Percentiles rank a stretch among this genome's conserved stretches.
Conservation (phyloP, 805 yeast species). For the Diddensiella santjacobensis region DNA sequence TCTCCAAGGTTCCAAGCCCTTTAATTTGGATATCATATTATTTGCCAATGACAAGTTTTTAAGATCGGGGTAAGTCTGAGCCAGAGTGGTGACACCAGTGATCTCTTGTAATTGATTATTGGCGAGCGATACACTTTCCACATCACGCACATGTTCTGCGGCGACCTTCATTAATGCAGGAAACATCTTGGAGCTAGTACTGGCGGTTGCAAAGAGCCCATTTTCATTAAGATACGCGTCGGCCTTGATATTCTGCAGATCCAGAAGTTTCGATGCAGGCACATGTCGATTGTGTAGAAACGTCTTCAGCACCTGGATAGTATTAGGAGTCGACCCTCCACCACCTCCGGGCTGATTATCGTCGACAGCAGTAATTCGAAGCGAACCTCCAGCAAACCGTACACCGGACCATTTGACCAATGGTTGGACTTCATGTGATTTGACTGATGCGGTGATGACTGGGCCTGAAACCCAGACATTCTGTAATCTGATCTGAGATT, state of each 20-base stretch:
- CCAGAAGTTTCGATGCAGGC: conserved; percentile 58
- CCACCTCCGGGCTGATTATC: conserved; percentile 12
- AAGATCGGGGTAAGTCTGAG: conserved; percentile 70
- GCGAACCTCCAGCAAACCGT: conserved; percentile 69
- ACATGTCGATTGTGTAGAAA: conserved; percentile 69
- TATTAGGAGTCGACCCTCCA: conserved; percentile 22
- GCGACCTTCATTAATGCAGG: conserved; percentile 87
- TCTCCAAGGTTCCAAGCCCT: conserved; percentile 68
- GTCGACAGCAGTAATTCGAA: conserved; percentile 46
- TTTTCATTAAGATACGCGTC: conserved; percentile 57
- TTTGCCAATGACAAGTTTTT: conserved; percentile 76
- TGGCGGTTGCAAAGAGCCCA: conserved; percentile 61
- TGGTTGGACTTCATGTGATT: conserved; percentile 53
- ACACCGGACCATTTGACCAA: conserved; percentile 68
- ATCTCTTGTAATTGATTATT: conserved; percentile 61
- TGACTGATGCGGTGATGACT: conserved; percentile 57
- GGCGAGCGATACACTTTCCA: conserved; percentile 57
- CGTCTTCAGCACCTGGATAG: conserved; percentile 58
- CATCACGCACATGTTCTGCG: conserved; percentile 42
- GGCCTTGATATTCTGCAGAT: conserved; percentile 58
- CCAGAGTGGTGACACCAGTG: conserved; percentile 54
- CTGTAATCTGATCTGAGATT: conserved; percentile 52
- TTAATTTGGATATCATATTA: conserved; percentile 59
- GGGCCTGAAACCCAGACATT: conserved; percentile 55
- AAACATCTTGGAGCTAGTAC: conserved; percentile 76